A percentile compares a stretch with the other conserved stretches of the same genome.
Evolutionary conservation across 768 basidiomycete genomes (phyloP).

Genomic region (Butyriboletus loyo): DNA sequence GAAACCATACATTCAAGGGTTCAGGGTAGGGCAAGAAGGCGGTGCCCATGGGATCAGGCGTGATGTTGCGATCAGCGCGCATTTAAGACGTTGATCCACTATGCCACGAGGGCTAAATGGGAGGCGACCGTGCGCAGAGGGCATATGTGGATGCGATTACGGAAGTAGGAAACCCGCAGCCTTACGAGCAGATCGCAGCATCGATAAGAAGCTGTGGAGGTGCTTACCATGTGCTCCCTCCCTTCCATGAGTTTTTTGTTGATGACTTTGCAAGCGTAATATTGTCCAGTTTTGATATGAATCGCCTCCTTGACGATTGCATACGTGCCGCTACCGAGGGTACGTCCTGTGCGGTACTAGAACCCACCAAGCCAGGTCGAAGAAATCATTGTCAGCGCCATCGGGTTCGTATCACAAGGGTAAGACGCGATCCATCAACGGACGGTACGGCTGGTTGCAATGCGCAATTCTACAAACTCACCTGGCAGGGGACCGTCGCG

Average conservation of each 20-base stretch:
- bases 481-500: conserved; percentile 47
- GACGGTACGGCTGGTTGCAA: neutral
- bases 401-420: neutral
- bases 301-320: conserved; percentile 95
- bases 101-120: neutral
- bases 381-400: conserved; percentile 5
- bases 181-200: conserved; percentile 3
- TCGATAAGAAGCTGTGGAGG: conserved; percentile 2
- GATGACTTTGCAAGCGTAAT: conserved; percentile 99
- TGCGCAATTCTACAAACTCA: conserved; percentile 17
- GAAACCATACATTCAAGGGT: conserved; percentile 11
- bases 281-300: conserved; percentile 87
- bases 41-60: neutral
- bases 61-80: conserved; percentile 15
- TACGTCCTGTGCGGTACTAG: conserved; percentile 86
- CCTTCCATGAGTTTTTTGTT: conserved; percentile 99
- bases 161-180: neutral
- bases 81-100: conserved; percentile 8
- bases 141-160: neutral
- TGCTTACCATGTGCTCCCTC: conserved; percentile 89
- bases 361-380: neutral
- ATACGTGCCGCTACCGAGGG: conserved; percentile 89
- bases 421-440: conserved; percentile 1
- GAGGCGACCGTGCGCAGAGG: conserved; percentile 1
- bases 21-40: conserved; percentile 7